Conservation (phyloP, 352 stramenopile species). For the Pythium dissimile region DNA sequence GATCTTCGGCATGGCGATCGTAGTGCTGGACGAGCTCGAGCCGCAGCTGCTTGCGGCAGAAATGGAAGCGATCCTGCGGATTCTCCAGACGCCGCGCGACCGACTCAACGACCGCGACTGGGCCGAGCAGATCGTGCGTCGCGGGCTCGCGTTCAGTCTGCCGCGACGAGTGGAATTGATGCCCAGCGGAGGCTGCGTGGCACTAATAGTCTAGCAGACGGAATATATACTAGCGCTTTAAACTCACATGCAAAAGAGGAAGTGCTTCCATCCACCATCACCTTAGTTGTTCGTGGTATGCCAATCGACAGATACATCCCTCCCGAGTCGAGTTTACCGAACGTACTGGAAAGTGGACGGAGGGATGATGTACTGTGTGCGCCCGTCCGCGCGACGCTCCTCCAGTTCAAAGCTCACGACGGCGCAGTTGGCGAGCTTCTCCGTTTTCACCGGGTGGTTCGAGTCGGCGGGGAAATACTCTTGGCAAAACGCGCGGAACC, state of each 20-base stretch:
- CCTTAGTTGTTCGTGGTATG: too few species aligned
- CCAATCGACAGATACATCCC: too few species aligned
- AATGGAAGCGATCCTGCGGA: slow-evolving; percentile 63
- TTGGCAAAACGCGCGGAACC: slow-evolving; percentile 81
- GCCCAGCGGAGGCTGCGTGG: too few species aligned
- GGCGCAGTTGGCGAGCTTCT: slow-evolving; percentile 77
- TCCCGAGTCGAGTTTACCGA: too few species aligned
- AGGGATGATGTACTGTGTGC: slow-evolving; percentile 5
- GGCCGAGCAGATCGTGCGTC: slow-evolving; percentile 11
- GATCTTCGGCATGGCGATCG: slow-evolving; percentile 74
- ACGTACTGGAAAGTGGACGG: slow-evolving; percentile 29
- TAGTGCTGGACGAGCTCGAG: slow-evolving; percentile 73
- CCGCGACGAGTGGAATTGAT: background rate
- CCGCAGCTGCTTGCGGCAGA: slow-evolving; percentile 45
- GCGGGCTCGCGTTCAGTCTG: slow-evolving; percentile 12
- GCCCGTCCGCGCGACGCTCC: slow-evolving; percentile 19
- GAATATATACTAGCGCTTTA: too few species aligned
- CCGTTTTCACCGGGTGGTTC: slow-evolving; percentile 40
- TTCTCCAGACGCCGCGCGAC: slow-evolving; percentile 59
- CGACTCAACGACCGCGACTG: slow-evolving; percentile 27
- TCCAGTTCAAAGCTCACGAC: slow-evolving; percentile 74
- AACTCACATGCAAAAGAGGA: too few species aligned
- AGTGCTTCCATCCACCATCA: too few species aligned
- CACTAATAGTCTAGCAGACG: too few species aligned
- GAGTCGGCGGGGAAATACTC: slow-evolving; percentile 60